Base-by-base conservation (phyloP, 305 asterid species). In the Plantago lanceolata region DNA sequence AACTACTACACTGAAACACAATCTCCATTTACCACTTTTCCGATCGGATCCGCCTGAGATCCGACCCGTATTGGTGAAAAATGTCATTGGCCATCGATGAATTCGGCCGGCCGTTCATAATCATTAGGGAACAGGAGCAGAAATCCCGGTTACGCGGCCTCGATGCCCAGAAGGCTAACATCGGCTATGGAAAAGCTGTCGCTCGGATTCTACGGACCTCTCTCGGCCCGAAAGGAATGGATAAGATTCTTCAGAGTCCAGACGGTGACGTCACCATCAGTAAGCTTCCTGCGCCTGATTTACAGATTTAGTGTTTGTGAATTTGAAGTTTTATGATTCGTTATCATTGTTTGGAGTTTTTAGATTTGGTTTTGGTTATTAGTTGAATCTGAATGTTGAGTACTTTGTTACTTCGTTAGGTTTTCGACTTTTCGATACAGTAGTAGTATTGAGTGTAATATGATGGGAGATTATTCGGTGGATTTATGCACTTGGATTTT, bases 1-100 rank as follows among this genome's bases (percentile, higher is more conserved):
- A 59, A 28, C 12, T 20, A 2, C 58, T 24, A 19, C 64, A 16
- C 18, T 57, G 47, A n/a, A n/a, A n/a, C n/a, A n/a, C n/a, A n/a
- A n/a, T n/a, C n/a, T n/a, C n/a, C n/a, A n/a, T n/a, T n/a, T n/a
- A n/a, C 48, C 63, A 65, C 54, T 63, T 78, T 19, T 72, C 16
- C 54, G 65, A 59, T 64, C 63, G 76, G 78, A 68, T 73, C 79
- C 58, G 17, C 18, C 29, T 12, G 8, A 61, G 71, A 69, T 73
- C 78, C 65, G 58, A 55, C 40, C 40, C 40, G 15, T 1, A 11
- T 12, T 11, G 15, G 15, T 40, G 15, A 40, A 1, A 51, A 61
- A 76, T 89, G 98, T 95, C 98, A 67, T 59, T 92, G 75, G 96
- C 96, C 0, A 88, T 92, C 86, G 98, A 92, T 48, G 98, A 92